These are phyloP conservation scores for Barnettozyma pratensis DNA, from an alignment of 805 yeast genomes.

Conservation along the genomic window DNA sequence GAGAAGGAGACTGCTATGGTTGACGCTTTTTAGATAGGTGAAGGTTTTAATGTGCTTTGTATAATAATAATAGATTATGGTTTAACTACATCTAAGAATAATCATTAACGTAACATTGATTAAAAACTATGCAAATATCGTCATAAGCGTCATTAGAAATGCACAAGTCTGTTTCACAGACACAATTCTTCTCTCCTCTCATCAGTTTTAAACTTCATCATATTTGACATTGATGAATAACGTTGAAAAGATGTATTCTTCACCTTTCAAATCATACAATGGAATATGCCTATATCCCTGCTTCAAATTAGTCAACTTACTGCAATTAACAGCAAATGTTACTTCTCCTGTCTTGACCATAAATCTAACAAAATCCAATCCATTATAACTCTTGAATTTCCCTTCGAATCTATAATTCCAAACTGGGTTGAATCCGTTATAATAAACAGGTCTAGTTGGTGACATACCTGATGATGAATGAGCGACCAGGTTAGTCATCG, in stretches of 20 bases:
- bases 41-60: too few relatives aligned
- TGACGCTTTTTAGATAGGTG: conserved; percentile 22
- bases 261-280: conserved; percentile 73
- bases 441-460: conserved; percentile 33
- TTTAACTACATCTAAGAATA: too few relatives aligned
- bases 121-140: background rate
- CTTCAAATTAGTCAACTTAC: conserved; percentile 57
- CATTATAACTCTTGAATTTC: conserved; percentile 30
- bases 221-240: conserved; percentile 36
- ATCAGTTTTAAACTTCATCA: conserved; percentile 3
- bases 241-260: conserved; percentile 60
- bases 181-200: background rate
- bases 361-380: conserved; percentile 54
- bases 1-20: conserved; percentile 28
- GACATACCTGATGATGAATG: conserved; percentile 1
- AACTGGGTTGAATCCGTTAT: conserved; percentile 83
- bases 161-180: too few relatives aligned
- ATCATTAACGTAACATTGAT: background rate
- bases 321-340: conserved; percentile 54
- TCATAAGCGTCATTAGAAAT: conserved; percentile 1
- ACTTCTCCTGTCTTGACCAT: conserved; percentile 39
- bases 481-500: conserved; percentile 2
- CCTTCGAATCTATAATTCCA: conserved; percentile 64
- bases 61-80: too few relatives aligned
- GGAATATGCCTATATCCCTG: conserved; percentile 83